Evolutionary conservation across 1,284 basidiomycete genomes (phyloP), one percentile per base, ranked within the genome.

Genomic region (Volvariella volvacea): DNA sequence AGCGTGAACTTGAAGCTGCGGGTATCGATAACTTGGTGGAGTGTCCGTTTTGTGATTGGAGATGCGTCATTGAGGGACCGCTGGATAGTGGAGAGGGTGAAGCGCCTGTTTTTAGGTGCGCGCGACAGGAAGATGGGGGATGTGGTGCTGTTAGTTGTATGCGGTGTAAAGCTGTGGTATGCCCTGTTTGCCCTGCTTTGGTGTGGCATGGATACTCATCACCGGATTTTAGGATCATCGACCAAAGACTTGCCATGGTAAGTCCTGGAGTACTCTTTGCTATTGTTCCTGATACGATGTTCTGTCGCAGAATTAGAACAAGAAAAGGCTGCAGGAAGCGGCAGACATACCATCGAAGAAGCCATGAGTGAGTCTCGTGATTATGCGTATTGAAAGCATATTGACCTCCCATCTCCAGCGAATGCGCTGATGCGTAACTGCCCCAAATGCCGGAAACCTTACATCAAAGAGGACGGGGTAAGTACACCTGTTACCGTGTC

Each of bases 21-120:
- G 78, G 73, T 0, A 49, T 89, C 19, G 84, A 84, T 41, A 76
- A 75, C 6, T 67, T 93, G 7, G 90, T 92, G 62, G 86, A 84
- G 54, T 94, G 91, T 57, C 91, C 91, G 2, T 87, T 83, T 51
- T 94, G 91, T 63, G 86, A 90, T 14, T 93, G 78, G 64, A 86
- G 82, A 45, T 80, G 79, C 46, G 79, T 90, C 21, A 86, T 92
- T 45, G 89, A 92, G 32, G 14, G 51, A 51, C 19, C 44, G 25
- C 45, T 48, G 46, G 50, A 32, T 86, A 84, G 65, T 79, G 41
- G 90, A 92, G 63, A 87, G 81, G 60, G 65, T 92, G 31, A 28
- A 6, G 25, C 25, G 12, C 25, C 25, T 6, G 25, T 28, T 28
- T 88, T 93, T 56, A 64, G 75, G 43, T 94, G 91, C 58, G 75